A percentile compares a stretch with the other conserved stretches of the same genome.
These are phyloP conservation scores for Lyophyllum semitale DNA, from an alignment of 768 basidiomycete genomes.

Conservation along the genomic window DNA sequence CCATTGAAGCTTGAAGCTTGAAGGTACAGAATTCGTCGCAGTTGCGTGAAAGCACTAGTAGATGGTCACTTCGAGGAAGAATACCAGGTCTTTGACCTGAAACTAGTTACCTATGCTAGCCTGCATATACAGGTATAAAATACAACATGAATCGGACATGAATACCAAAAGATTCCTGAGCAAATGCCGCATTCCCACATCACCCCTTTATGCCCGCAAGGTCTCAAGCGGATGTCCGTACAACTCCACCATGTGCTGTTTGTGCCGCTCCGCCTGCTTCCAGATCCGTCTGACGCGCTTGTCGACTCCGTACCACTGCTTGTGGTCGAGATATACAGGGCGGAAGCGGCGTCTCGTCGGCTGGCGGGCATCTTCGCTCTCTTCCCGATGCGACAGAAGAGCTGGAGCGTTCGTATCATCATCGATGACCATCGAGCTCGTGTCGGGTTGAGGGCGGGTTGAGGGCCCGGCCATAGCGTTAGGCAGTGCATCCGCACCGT, in stretches of 20 bases:
- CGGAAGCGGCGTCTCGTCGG: constrained; percentile 39
- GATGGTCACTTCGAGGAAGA: no score
- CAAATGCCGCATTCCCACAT: no score
- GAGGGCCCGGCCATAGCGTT: background rate
- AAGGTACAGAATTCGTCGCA: no score
- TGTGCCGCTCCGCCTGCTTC: constrained; percentile 26
- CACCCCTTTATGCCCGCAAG: background rate
- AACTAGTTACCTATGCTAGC: no score
- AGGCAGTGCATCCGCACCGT: background rate
- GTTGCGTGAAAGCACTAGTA: no score
- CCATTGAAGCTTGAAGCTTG: no score
- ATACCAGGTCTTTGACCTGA: no score
- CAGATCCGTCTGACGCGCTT: constrained; percentile 33
- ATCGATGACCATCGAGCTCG: constrained; percentile 7
- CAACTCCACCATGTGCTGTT: constrained; percentile 12
- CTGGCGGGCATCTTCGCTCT: constrained; percentile 22
- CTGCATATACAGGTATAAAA: no score
- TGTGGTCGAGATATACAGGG: constrained; percentile 50
- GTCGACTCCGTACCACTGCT: constrained; percentile 48
- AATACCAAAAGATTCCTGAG: no score
- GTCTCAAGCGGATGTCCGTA: constrained; percentile 12
- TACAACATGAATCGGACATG: no score
- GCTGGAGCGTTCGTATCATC: constrained; percentile 11
- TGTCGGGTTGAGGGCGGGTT: constrained; percentile 1
- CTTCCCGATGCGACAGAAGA: constrained; percentile 16